These are phyloP conservation scores for Thalassiosira livingstoniorum DNA, from an alignment of 352 stramenopile genomes.

Conservation along the genomic window DNA sequence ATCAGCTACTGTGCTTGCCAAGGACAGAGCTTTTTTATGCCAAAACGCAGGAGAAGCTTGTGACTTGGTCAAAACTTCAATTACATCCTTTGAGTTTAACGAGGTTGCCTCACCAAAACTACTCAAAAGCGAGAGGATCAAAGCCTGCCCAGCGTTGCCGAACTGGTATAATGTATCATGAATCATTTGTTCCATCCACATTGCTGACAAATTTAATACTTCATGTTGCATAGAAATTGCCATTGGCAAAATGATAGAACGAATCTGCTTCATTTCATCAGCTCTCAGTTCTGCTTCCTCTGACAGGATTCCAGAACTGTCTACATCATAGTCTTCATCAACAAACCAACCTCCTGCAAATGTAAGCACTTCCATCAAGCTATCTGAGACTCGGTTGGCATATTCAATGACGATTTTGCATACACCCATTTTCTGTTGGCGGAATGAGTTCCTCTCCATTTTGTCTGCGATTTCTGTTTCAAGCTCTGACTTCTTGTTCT, in stretches of 20 bases:
- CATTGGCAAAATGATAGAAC: conserved; percentile 56
- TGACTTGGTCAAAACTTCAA: conserved; percentile 40
- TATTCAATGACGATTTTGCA: conserved; percentile 63
- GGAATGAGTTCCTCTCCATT: conserved; percentile 62
- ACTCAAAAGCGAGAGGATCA: conserved; percentile 53
- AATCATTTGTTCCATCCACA: conserved; percentile 72
- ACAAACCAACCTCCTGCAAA: conserved; percentile 78
- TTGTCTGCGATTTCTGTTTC: conserved; percentile 60
- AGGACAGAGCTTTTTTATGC: conserved; percentile 68
- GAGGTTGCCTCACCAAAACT: conserved; percentile 58
- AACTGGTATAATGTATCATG: conserved; percentile 60
- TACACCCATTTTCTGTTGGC: conserved; percentile 57
- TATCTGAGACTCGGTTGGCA: conserved; percentile 55
- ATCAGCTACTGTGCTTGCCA: conserved; percentile 70
- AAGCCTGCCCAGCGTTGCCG: conserved; percentile 41
- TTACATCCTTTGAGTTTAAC: conserved; percentile 13
- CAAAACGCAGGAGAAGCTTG: conserved; percentile 67
- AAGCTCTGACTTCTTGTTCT: conserved; percentile 19
- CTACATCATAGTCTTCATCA: conserved; percentile 45
- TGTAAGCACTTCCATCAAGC: conserved; percentile 66
- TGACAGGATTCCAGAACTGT: conserved; percentile 10
- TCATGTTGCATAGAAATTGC: conserved; percentile 69
- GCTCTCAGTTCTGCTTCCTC: conserved; percentile 36
- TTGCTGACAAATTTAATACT: conserved; percentile 75
- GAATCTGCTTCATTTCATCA: conserved; percentile 67